These are phyloP conservation scores for Hagleromyces aurorensis DNA, from an alignment of 805 yeast species.

Conservation along the genomic window DNA sequence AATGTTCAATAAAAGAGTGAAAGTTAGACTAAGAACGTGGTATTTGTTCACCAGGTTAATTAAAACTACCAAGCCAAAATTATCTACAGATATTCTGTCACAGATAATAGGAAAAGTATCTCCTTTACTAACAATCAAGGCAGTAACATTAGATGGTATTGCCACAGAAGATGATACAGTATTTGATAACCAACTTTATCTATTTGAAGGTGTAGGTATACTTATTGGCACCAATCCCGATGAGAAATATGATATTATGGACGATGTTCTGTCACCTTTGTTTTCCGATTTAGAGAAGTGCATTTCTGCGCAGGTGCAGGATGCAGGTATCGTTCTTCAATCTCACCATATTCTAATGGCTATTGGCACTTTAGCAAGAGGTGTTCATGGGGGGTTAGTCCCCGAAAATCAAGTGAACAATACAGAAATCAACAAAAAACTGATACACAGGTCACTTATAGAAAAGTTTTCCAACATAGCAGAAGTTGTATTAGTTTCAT, in stretches of 20 bases:
- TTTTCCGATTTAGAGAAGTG: conserved; percentile 64
- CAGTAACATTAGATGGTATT: conserved; percentile 22
- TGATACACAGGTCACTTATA: conserved; percentile 28
- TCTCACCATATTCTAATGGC: conserved; percentile 85
- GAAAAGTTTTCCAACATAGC: conserved; percentile 60
- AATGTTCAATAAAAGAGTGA: conserved; percentile 62
- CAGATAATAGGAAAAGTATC: conserved; percentile 57
- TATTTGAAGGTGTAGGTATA: conserved; percentile 82
- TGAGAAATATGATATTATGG: conserved; percentile 40
- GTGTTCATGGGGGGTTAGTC: conserved; percentile 51
- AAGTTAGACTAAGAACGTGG: conserved; percentile 84
- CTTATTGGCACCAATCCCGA: conserved; percentile 48
- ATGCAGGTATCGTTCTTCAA: conserved; percentile 48
- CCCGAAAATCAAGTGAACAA: conserved; percentile 35
- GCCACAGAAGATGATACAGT: conserved; percentile 45
- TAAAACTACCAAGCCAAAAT: conserved; percentile 62
- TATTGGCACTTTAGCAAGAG: conserved; percentile 83
- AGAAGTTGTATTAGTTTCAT: conserved; percentile 73
- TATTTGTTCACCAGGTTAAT: conserved; percentile 78
- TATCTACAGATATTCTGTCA: conserved; percentile 43
- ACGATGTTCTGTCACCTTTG: conserved; percentile 64
- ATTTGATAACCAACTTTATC: conserved; percentile 71
- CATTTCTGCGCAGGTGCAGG: conserved; percentile 39
- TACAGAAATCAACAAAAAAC: conserved; percentile 24
- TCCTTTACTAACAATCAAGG: conserved; percentile 49